Evolutionary conservation across 164 flowering plant genomes (phyloP).

Genomic region (Akebia trifoliata): DNA sequence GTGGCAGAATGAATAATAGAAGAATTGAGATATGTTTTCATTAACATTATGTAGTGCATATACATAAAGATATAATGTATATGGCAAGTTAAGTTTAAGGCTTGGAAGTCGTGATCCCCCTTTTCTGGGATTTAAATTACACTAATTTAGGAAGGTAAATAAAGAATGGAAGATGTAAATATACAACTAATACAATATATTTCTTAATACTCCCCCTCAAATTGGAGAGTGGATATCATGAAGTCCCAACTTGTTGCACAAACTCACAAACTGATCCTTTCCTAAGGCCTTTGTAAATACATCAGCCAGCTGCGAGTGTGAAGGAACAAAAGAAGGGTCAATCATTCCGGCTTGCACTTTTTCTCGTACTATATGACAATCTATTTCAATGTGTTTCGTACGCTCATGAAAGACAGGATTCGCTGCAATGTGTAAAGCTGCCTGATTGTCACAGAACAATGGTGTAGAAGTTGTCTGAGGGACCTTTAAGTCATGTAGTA

Average conservation of each 20-base stretch:
- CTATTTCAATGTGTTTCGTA: background rate
- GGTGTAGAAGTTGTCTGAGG: background rate
- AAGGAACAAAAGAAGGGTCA: background rate
- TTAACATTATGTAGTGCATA: too few relatives aligned
- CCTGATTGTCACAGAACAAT: background rate
- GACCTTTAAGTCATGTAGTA: background rate
- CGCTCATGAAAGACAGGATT: background rate
- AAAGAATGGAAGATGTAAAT: too few relatives aligned
- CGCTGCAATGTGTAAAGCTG: background rate
- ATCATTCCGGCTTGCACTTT: background rate
- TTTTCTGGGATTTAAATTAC: too few relatives aligned
- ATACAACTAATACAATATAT: too few relatives aligned
- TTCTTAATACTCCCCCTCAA: too few relatives aligned
- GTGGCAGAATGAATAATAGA: too few relatives aligned
- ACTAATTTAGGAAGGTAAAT: too few relatives aligned
- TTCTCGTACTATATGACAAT: background rate
- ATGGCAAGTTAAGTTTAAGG: too few relatives aligned
- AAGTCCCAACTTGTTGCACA: constrained; percentile 1
- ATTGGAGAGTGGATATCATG: constrained; percentile 3
- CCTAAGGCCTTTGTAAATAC: constrained; percentile 4
- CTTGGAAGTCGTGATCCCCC: too few relatives aligned
- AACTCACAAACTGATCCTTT: background rate
- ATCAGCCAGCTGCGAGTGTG: background rate
- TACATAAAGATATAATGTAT: too few relatives aligned
- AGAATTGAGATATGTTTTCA: too few relatives aligned